Percentiles rank a stretch among this genome's conserved stretches.
Conservation (phyloP, 2,329 filamentous ascomycete genomes). For the Colletotrichum sp. region DNA sequence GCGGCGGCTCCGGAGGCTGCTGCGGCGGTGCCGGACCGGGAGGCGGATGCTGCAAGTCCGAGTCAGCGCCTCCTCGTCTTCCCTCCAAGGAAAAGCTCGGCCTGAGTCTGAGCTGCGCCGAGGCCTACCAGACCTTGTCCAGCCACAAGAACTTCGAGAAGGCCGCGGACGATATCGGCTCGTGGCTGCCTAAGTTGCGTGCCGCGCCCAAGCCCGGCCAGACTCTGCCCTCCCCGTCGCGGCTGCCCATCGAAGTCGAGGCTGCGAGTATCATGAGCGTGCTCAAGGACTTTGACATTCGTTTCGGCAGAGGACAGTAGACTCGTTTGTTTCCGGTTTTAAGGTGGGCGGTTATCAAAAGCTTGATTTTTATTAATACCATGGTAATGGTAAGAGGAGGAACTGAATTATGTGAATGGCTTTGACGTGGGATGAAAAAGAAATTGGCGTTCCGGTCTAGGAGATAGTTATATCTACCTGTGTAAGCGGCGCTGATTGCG, state of each 20-base stretch:
- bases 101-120: constrained; percentile 73
- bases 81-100: constrained; percentile 39
- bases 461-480: background rate
- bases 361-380: background rate
- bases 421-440: background rate
- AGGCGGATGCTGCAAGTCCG: constrained; percentile 70
- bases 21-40: constrained; percentile 66
- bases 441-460: background rate
- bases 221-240: constrained; percentile 33
- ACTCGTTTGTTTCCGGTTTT: background rate
- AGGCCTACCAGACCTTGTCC: constrained; percentile 79
- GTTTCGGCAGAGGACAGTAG: constrained; percentile 58
- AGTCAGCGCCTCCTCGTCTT: constrained; percentile 30
- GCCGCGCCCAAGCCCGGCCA: constrained; percentile 52
- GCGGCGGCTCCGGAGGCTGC: constrained; percentile 42
- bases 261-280: constrained; percentile 86
- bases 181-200: constrained; percentile 76
- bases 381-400: background rate
- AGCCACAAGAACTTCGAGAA: constrained; percentile 78
- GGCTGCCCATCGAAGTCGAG: constrained; percentile 76
- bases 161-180: constrained; percentile 75
- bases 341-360: background rate
- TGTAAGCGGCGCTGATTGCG: background rate
- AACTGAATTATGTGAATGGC: background rate
- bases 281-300: constrained; percentile 79